Evolutionary conservation across 768 basidiomycete genomes (phyloP).

Genomic region (Lactarius evosmus): DNA sequence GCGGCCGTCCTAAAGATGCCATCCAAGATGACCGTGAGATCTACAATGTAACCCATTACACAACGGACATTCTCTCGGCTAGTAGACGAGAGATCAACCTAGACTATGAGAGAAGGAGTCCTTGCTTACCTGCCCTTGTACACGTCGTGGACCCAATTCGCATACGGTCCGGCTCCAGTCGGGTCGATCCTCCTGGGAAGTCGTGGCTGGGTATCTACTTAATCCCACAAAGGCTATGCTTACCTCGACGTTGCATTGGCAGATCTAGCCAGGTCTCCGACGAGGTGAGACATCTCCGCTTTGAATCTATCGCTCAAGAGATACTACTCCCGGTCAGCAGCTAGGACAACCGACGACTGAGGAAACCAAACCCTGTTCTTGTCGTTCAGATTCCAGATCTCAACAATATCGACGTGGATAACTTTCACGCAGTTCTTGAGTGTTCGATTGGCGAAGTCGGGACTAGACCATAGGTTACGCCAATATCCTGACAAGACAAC

Average conservation of each 20-base stretch:
- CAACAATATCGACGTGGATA: conserved; percentile 8
- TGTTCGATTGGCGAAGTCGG: neutral
- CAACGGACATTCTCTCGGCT: conserved; percentile 5
- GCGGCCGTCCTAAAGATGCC: neutral
- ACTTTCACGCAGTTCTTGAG: conserved; percentile 1
- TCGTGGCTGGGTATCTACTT: neutral
- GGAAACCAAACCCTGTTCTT: neutral
- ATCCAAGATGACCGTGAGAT: conserved; percentile 4
- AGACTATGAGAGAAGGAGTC: neutral
- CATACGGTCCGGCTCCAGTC: neutral
- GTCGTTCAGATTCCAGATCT: conserved; percentile 10
- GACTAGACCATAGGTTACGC: neutral
- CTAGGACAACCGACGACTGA: neutral
- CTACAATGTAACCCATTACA: conserved; percentile 16
- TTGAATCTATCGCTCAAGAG: conserved; percentile 3
- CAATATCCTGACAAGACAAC: conserved; percentile 6
- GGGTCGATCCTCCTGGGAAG: neutral
- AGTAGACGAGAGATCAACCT: neutral
- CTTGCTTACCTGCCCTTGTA: conserved; percentile 2
- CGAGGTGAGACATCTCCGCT: neutral
- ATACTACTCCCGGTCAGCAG: conserved; percentile 1
- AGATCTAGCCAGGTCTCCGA: neutral
- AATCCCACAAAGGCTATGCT: neutral
- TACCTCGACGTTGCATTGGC: neutral
- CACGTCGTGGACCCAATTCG: neutral